phyloP scores from a whole-genome alignment of 176 grass and related monocot genomes.

The Paspalum notatum region DNA sequence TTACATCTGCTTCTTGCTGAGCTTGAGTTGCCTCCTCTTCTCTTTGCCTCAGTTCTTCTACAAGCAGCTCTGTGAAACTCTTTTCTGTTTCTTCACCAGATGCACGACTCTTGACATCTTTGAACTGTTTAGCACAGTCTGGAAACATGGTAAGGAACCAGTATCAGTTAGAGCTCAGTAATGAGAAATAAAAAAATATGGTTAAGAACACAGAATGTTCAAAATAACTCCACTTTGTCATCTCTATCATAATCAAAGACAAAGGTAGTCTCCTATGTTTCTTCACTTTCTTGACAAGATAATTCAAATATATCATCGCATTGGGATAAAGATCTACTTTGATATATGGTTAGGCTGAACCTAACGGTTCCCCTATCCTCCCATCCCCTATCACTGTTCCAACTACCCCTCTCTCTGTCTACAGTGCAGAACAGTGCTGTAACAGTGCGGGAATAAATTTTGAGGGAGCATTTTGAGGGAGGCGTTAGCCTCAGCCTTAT shows the following conservation, averaged over 20 bases:
- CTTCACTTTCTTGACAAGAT: background rate
- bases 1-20: conserved; percentile 79
- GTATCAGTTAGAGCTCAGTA: conserved; percentile 8
- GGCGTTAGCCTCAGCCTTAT: no score
- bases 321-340: background rate
- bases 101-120: conserved; percentile 36
- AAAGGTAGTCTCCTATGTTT: background rate
- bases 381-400: no score
- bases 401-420: no score
- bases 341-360: no score
- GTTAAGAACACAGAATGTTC: background rate
- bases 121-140: conserved; percentile 81
- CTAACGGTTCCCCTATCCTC: no score
- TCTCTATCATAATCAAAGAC: background rate
- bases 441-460: no score
- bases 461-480: no score
- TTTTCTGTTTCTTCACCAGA: conserved; percentile 87
- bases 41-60: conserved; percentile 82
- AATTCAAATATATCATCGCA: background rate
- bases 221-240: background rate
- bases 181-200: background rate
- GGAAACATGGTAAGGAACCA: conserved; percentile 12
- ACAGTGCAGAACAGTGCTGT: no score
- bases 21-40: conserved; percentile 81
- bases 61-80: conserved; percentile 73